A percentile compares a stretch with the other conserved stretches of the same genome.
phyloP scores from a whole-genome alignment of 352 stramenopile species.

The Pythium sp. region DNA sequence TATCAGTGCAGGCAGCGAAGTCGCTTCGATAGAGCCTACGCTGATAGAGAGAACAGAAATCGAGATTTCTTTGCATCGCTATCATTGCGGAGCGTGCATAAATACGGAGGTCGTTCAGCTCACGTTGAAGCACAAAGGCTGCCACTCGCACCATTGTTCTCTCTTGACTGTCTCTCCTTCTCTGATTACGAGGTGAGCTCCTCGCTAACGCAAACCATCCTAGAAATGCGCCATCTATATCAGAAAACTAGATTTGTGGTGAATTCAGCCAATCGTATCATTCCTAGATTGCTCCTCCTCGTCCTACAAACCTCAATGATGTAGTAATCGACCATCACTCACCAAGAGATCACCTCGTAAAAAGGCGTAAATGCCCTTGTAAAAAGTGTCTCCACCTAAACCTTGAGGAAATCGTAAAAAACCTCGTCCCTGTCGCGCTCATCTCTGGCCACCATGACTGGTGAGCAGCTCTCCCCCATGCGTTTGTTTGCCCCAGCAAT shows the following conservation, averaged over 20 bases:
- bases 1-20: background rate
- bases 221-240: background rate
- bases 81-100: no score
- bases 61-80: background rate
- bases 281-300: background rate
- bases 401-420: background rate
- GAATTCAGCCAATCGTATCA: background rate
- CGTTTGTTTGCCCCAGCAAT: background rate
- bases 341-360: background rate
- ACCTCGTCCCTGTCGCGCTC: background rate
- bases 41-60: background rate
- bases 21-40: background rate
- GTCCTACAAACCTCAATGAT: background rate
- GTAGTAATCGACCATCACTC: constrained; percentile 12
- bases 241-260: background rate
- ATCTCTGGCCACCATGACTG: background rate
- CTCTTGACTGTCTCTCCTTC: background rate
- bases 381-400: background rate
- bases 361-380: background rate
- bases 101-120: no score
- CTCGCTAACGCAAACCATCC: constrained; percentile 1
- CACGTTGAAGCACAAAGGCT: background rate
- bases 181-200: no score
- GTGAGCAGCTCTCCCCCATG: constrained; percentile 5
- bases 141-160: background rate